Evolutionary conservation across 352 stramenopile species (phyloP), one percentile per base, ranked within the genome.

Genomic region (Aphanomyces euteiches): DNA sequence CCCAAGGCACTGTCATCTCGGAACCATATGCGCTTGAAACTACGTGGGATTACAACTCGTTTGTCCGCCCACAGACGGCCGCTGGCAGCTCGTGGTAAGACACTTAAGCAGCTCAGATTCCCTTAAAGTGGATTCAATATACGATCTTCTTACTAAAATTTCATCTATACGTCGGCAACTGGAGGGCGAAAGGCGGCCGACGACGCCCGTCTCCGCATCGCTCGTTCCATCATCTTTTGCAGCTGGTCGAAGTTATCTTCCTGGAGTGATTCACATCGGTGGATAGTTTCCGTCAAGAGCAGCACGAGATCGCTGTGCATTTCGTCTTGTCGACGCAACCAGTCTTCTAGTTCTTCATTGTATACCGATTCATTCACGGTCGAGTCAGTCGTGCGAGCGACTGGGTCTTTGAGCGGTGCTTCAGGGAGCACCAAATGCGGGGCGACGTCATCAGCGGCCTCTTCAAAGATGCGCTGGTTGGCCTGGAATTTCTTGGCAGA

Each of bases 21-120:
- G 96, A 99, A 63, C 96, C 97, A 0, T 96, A 98, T 70, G 92
- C 97, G 76, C 81, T 99, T 59, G 90, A 98, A 74, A 98, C 95
- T 45, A 95, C 96, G 81, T 98, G 95, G 95, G 82, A 98, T 75
- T 95, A 85, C 73, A 75, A 87, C 72, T 77, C 86, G 45, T 96
- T 96, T 66, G 83, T 94, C 57, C 83, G 94, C 75, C 86, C 85
- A 72, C 96, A 96, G 81, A 94, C 87, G 70, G 86, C 89, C 74
- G 91, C 92, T 41, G 89, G 88, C 47, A 87, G 81, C n/a, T 96
- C 88, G 59, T 96, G 89, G 89, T 96, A 90, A 90, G 45, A 37
- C 5, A 17, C 64, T 19, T 19, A 15, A 15, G 45, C 45, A 1
- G 13, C 45, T 19, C 45, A 28, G 28, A 28, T 28, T 28, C 28